Conservation (phyloP, 2,329 filamentous ascomycete genomes). For the Xenoacremonium recifei region DNA sequence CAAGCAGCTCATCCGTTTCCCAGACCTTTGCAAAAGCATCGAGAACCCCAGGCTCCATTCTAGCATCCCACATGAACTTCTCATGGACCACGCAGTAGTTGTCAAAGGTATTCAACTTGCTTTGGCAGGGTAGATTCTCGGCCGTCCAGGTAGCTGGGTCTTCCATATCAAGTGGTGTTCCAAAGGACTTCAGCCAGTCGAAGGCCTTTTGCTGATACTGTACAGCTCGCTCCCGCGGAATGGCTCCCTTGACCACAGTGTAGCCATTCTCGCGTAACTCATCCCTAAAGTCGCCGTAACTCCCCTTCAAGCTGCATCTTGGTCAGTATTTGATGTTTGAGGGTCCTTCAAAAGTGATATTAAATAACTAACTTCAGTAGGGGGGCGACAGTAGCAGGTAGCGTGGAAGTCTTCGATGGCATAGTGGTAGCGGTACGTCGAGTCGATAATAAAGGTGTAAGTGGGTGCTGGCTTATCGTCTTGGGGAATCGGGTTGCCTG, state of each 20-base stretch:
- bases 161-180: neutral
- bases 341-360: too few species aligned
- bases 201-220: neutral
- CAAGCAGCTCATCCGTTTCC: neutral
- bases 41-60: neutral
- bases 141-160: neutral
- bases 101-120: neutral
- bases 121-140: neutral
- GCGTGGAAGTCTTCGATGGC: too few species aligned
- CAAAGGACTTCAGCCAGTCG: neutral
- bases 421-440: too few species aligned
- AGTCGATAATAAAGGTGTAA: too few species aligned
- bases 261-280: neutral
- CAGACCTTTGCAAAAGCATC: neutral
- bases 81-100: neutral
- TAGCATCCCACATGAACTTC: neutral
- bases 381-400: too few species aligned
- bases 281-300: neutral
- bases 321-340: too few species aligned
- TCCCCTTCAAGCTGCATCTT: too few species aligned
- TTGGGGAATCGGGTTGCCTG: too few species aligned
- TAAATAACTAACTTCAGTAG: too few species aligned
- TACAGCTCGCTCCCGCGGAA: neutral
- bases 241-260: neutral
- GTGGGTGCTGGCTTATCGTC: too few species aligned